A percentile compares a stretch with the other conserved stretches of the same genome.
Conservation (phyloP, 2,329 filamentous ascomycete species). For the Orbilia quercus region DNA sequence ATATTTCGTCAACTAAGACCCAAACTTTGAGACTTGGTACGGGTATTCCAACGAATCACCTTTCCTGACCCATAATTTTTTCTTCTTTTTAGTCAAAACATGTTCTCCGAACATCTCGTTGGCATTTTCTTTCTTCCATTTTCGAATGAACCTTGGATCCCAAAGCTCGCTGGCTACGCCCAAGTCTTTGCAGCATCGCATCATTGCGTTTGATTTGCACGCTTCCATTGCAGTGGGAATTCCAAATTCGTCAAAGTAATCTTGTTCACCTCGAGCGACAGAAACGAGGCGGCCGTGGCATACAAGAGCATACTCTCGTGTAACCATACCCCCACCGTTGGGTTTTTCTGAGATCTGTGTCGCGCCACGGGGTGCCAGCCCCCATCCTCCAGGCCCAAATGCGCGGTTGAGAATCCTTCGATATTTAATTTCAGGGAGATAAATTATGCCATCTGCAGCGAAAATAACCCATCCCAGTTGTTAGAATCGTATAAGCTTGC, state of each 20-base stretch:
- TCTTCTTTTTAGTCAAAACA: constrained; percentile 83
- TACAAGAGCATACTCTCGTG: constrained; percentile 91
- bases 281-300: constrained; percentile 88
- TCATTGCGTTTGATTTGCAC: constrained; percentile 96
- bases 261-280: constrained; percentile 91
- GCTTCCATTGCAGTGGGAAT: constrained; percentile 96
- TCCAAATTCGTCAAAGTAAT: constrained; percentile 88
- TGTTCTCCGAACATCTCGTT: constrained; percentile 93
- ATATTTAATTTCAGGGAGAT: constrained; percentile 98
- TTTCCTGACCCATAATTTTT: constrained; percentile 86
- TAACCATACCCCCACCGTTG: constrained; percentile 70
- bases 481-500: constrained; percentile 1
- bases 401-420: constrained; percentile 86
- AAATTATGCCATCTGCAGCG: constrained; percentile 82
- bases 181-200: constrained; percentile 98
- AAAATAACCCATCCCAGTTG: constrained; percentile 2
- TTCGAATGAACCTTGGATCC: constrained; percentile 90
- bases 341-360: constrained; percentile 83
- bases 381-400: constrained; percentile 96
- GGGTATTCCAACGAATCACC: constrained; percentile 73
- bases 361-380: constrained; percentile 86
- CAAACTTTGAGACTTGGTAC: constrained; percentile 48
- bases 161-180: constrained; percentile 94
- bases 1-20: constrained; percentile 17
- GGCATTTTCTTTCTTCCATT: constrained; percentile 79